These are phyloP conservation scores for Boletus barrowsii DNA, from an alignment of 768 basidiomycete species.

Conservation along the genomic window DNA sequence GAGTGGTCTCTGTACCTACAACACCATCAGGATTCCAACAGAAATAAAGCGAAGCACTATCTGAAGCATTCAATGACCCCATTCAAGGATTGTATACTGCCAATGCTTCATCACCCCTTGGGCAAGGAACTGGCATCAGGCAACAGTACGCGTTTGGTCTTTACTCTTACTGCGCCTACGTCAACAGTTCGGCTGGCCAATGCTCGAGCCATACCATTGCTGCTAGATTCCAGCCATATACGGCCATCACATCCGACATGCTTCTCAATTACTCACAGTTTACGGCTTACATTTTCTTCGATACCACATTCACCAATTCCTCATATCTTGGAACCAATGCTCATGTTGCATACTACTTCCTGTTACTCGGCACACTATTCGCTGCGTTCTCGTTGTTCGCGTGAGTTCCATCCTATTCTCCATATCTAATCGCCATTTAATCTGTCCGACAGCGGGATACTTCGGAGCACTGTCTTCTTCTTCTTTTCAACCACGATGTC, in stretches of 20 bases:
- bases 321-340: slow-evolving; percentile 60
- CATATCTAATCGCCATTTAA: background rate
- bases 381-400: slow-evolving; percentile 62
- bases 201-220: slow-evolving; percentile 64
- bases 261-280: slow-evolving; percentile 54
- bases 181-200: slow-evolving; percentile 53
- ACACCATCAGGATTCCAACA: background rate
- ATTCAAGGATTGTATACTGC: slow-evolving; percentile 63
- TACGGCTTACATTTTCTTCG: slow-evolving; percentile 50
- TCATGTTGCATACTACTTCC: slow-evolving; percentile 70
- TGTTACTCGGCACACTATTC: slow-evolving; percentile 69
- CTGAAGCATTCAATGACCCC: slow-evolving; percentile 50
- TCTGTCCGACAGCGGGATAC: slow-evolving; percentile 51
- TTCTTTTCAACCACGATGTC: slow-evolving; percentile 64
- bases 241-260: slow-evolving; percentile 67
- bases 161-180: slow-evolving; percentile 76
- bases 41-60: slow-evolving; percentile 46
- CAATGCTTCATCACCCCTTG: slow-evolving; percentile 62
- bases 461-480: slow-evolving; percentile 63
- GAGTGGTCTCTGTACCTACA: slow-evolving; percentile 18
- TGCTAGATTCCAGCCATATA: slow-evolving; percentile 61
- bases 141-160: slow-evolving; percentile 76
- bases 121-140: slow-evolving; percentile 55
- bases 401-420: slow-evolving; percentile 41
- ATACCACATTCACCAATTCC: slow-evolving; percentile 57